These are phyloP conservation scores for Arthrinium phaeospermum DNA, from an alignment of 2,329 filamentous ascomycete species.

Conservation along the genomic window DNA sequence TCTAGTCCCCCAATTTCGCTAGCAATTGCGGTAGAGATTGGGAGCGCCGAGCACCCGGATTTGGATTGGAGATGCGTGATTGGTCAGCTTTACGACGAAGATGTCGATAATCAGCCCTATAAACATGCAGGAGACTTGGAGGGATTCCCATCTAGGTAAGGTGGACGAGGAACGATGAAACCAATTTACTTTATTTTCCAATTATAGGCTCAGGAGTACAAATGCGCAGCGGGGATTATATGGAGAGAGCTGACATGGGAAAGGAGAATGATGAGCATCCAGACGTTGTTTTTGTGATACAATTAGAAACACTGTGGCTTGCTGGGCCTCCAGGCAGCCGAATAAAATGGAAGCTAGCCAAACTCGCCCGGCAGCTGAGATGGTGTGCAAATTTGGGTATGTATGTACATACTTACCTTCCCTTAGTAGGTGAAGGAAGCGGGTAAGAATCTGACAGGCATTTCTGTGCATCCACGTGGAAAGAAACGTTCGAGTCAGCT, in stretches of 20 bases:
- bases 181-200: not conserved
- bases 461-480: not conserved
- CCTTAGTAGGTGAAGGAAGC: not conserved
- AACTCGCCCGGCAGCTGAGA: not conserved
- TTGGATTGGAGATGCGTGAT: not conserved
- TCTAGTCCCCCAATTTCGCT: not conserved
- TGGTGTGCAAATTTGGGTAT: not conserved
- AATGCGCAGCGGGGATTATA: not conserved
- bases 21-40: not conserved
- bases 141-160: not conserved
- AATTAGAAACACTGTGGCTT: not conserved
- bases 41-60: not conserved
- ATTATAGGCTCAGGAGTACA: not conserved
- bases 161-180: not conserved
- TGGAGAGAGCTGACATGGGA: not conserved
- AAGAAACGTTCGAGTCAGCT: not conserved
- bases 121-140: not conserved
- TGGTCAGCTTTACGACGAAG: slow-evolving; percentile 11
- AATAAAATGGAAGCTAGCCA: not conserved
- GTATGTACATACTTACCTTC: too few species aligned
- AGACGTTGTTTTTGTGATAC: not conserved
- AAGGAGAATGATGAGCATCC: not conserved
- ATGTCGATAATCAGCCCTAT: slow-evolving; percentile 14
- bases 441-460: slow-evolving; percentile 5
- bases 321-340: not conserved